Conservation (phyloP, 768 basidiomycete species). For the Myochromella boudieri region DNA sequence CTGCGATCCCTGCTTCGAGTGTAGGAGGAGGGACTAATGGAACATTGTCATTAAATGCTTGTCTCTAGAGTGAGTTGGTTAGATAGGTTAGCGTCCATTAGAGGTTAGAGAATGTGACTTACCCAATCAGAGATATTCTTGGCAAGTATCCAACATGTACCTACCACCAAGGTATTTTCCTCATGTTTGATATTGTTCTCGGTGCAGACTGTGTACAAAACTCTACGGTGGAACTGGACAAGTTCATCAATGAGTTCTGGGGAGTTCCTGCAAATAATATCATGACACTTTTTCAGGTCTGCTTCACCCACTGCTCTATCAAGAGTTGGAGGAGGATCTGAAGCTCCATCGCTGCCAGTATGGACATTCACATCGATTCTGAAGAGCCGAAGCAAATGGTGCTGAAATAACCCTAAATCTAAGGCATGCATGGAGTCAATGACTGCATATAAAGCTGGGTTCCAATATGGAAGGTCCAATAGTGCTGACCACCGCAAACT, state of each 20-base stretch:
- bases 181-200: conserved; percentile 12
- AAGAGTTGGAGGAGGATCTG: background rate
- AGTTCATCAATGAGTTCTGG: conserved; percentile 7
- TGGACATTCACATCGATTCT: background rate
- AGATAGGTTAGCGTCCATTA: too few species aligned
- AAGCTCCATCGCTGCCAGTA: background rate
- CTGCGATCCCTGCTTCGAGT: too few species aligned
- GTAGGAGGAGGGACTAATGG: too few species aligned
- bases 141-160: conserved; percentile 22
- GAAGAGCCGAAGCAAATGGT: background rate
- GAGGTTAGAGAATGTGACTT: too few species aligned
- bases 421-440: conserved; percentile 43
- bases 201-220: conserved; percentile 24
- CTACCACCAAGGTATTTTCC: conserved; percentile 14
- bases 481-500: conserved; percentile 31
- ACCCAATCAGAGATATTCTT: conserved; percentile 22
- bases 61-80: too few species aligned
- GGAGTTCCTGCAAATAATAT: background rate
- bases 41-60: too few species aligned
- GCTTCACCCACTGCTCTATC: background rate
- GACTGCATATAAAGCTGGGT: conserved; percentile 26
- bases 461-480: conserved; percentile 37
- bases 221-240: background rate
- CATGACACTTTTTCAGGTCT: background rate
- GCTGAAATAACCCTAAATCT: conserved; percentile 27